Conservation (phyloP, 2,329 filamentous ascomycete species). For the Teratosphaeriaceae sp. region DNA sequence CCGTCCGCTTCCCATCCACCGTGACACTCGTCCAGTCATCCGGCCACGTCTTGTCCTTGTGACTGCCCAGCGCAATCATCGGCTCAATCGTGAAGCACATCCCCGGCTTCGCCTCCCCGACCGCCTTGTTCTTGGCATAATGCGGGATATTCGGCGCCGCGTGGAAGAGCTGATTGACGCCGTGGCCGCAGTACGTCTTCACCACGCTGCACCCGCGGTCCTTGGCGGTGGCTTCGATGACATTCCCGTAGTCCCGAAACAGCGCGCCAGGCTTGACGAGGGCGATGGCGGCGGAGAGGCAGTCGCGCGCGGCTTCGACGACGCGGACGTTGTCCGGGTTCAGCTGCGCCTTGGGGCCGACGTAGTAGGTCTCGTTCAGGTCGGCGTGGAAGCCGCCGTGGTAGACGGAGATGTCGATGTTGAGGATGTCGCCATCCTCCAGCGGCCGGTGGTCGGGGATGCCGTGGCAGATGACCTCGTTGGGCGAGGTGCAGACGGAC, state of each 20-base stretch:
- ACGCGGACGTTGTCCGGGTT: constrained; percentile 85
- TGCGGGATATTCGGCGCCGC: constrained; percentile 90
- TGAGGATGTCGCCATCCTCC: constrained; percentile 89
- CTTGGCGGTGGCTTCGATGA: constrained; percentile 95
- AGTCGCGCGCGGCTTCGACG: constrained; percentile 83
- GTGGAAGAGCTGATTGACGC: constrained; percentile 91
- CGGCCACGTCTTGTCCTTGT: constrained; percentile 92
- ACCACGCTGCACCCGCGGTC: constrained; percentile 79
- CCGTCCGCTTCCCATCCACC: constrained; percentile 78
- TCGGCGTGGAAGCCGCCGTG: constrained; percentile 94
- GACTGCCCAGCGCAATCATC: constrained; percentile 90
- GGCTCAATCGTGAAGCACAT: constrained; percentile 99
- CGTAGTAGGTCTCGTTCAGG: constrained; percentile 97
- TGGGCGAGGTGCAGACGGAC: constrained; percentile 91
- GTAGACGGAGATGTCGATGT: constrained; percentile 92
- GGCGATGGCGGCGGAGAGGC: constrained; percentile 82
- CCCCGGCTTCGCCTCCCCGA: constrained; percentile 86
- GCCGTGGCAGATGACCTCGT: constrained; percentile 98
- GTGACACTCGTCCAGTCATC: constrained; percentile 98
- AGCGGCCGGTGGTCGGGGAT: constrained; percentile 88
- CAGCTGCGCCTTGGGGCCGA: constrained; percentile 77
- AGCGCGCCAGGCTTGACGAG: constrained; percentile 88
- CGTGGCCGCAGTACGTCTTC: constrained; percentile 93
- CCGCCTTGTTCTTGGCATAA: constrained; percentile 97
- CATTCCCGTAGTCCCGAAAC: constrained; percentile 87